Percentiles rank a stretch among this genome's conserved stretches.
phyloP scores from a whole-genome alignment of 768 basidiomycete genomes.

The Cantharellus cinnabarinus region DNA sequence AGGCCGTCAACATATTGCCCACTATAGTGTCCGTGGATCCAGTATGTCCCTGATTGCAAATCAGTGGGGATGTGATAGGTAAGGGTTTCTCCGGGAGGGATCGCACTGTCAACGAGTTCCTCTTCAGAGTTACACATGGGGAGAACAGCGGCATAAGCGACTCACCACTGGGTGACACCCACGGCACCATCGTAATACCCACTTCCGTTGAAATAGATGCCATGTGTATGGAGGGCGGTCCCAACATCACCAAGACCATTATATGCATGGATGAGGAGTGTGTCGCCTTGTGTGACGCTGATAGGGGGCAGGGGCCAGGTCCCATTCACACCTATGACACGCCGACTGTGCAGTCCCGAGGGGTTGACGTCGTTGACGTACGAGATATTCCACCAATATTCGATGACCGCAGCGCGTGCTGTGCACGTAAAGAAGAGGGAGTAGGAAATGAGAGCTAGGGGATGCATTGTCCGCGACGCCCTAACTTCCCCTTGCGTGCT shows the following conservation, averaged over 20 bases:
- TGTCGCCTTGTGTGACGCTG: constrained; percentile 48
- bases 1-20: constrained; percentile 90
- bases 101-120: constrained; percentile 2
- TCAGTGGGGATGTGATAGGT: constrained; percentile 58
- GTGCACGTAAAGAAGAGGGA: not conserved
- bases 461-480: not conserved
- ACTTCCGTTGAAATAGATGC: constrained; percentile 80
- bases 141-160: constrained; percentile 1
- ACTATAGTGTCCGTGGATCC: constrained; percentile 27
- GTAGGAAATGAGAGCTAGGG: not conserved
- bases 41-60: constrained; percentile 59
- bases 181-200: constrained; percentile 82
- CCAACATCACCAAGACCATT: constrained; percentile 43
- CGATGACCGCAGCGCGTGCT: constrained; percentile 13
- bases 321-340: constrained; percentile 73
- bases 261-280: constrained; percentile 50
- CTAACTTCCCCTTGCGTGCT: no score
- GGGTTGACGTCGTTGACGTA: constrained; percentile 60
- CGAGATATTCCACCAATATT: constrained; percentile 59
- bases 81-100: constrained; percentile 33
- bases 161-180: constrained; percentile 65
- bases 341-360: constrained; percentile 55
- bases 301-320: constrained; percentile 92
- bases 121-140: not conserved
- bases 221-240: constrained; percentile 74